These are phyloP conservation scores for Schizophyllum commune DNA, from an alignment of 1,284 basidiomycete genomes.

Conservation along the genomic window DNA sequence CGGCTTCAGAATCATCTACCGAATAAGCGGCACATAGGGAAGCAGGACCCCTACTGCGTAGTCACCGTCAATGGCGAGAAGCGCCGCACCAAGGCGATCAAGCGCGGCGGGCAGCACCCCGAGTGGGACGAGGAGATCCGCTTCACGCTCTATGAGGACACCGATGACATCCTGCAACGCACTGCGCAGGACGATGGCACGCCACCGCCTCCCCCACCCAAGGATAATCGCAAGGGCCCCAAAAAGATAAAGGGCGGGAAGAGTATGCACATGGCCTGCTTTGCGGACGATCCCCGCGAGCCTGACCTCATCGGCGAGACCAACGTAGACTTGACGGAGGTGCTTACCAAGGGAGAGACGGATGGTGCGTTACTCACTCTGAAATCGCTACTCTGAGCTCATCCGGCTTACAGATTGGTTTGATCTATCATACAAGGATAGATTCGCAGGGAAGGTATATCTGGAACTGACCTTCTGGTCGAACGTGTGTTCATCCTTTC, in stretches of 20 bases:
- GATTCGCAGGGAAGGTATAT: slow-evolving; percentile 91
- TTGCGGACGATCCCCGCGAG: slow-evolving; percentile 91
- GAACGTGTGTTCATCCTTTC: slow-evolving; percentile 56
- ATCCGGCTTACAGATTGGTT: slow-evolving; percentile 76
- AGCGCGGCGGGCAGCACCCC: slow-evolving; percentile 95
- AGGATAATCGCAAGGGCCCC: slow-evolving; percentile 33
- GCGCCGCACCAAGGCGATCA: slow-evolving; percentile 83
- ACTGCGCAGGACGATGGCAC: slow-evolving; percentile 41
- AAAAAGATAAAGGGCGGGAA: slow-evolving; percentile 69
- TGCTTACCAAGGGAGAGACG: slow-evolving; percentile 90
- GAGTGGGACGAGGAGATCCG: slow-evolving; percentile 99
- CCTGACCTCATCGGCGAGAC: slow-evolving; percentile 95
- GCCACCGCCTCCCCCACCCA: slow-evolving; percentile 58
- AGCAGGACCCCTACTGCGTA: slow-evolving; percentile 95
- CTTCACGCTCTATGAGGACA: slow-evolving; percentile 83
- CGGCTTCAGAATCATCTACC: slow-evolving; percentile 75
- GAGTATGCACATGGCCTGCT: slow-evolving; percentile 79
- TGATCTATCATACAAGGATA: slow-evolving; percentile 79
- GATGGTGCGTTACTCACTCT: slow-evolving; percentile 61
- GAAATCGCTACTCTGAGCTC: slow-evolving; percentile 2
- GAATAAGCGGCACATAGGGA: slow-evolving; percentile 92
- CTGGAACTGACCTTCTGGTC: slow-evolving; percentile 95
- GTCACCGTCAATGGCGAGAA: slow-evolving; percentile 76
- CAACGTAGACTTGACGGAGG: slow-evolving; percentile 83
- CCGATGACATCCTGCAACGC: slow-evolving; percentile 54